Base-by-base conservation (phyloP, 139 green algal species). In the Spirogloea muscicola region DNA sequence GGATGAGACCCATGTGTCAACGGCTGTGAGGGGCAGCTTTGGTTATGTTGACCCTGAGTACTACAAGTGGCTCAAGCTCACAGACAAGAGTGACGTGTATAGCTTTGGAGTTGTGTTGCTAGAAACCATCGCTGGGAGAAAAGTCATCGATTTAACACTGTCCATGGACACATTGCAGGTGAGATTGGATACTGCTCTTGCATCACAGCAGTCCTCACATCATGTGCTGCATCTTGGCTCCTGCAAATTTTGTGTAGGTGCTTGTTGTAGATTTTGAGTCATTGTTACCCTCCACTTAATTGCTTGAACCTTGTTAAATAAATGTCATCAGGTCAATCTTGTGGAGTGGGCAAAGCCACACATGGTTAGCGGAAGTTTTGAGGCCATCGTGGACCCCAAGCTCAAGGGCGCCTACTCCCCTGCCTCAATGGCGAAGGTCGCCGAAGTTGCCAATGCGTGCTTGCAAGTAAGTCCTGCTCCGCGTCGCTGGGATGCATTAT, bases 61-160 rank as follows among this genome's bases (percentile, higher is more conserved):
- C 27, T 75, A 61, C 46, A 79, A 77, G 21, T 61, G 46, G 59
- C 34, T 52, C 37, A 10, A 73, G 39, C 70, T 79, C 7, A 77
- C 70, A 1, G 70, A 79, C n/a, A 79, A 79, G 63, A 66, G 40
- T 18, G 70, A 79, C 39, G 70, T 79, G 36, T 79, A 79, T 34
- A 79, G 70, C 58, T 79, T 73, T 78, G 70, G 70, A 1, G 70
- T 79, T 10, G 70, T 79, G 58, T 44, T 79, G 58, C 46, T 79
- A 34, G 70, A 79, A 10, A 13, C 76, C 2, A 10, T 79, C 0
- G 27, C 62, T 9, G 70, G 60, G 9, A 4, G 64, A 5, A 73
- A 67, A 69, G 49, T 69, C 25, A 74, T 74, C 49, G 52, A 69
- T 42, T 36, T 73, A 21, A 16, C 3, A 5, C 64, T 73, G 21